A percentile compares a stretch with the other conserved stretches of the same genome.
Evolutionary conservation across 2,329 filamentous ascomycete species (phyloP).

Genomic region (Colletotrichum truncatum): DNA sequence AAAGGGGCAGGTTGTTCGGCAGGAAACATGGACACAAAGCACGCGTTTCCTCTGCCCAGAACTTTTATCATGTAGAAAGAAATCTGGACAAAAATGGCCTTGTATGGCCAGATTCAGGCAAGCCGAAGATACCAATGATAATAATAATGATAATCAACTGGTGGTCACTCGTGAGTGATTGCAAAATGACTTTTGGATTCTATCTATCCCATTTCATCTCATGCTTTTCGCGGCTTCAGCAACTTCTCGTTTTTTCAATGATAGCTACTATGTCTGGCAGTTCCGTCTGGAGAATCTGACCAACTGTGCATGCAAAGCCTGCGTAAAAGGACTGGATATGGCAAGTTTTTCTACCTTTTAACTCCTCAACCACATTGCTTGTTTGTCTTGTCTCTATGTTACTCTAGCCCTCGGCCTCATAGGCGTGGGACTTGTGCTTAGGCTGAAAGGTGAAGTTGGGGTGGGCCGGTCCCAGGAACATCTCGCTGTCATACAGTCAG

Average conservation of each 20-base stretch:
- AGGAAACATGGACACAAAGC: too few species aligned
- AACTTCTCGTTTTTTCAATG: neutral
- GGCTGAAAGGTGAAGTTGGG: constrained; percentile 93
- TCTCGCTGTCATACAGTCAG: constrained; percentile 71
- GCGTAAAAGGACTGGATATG: neutral
- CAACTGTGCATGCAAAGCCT: neutral
- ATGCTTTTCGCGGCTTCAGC: neutral
- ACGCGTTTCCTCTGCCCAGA: too few species aligned
- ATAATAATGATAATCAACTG: too few species aligned
- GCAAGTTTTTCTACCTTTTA: neutral
- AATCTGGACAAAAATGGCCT: too few species aligned
- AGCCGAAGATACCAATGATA: too few species aligned
- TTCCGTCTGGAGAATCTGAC: neutral
- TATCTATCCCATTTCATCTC: too few species aligned
- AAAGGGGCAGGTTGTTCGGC: too few species aligned
- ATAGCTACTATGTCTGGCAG: neutral
- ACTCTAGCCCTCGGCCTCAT: constrained; percentile 76
- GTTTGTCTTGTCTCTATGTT: neutral
- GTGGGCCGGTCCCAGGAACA: constrained; percentile 94
- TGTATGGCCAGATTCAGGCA: too few species aligned
- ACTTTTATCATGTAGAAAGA: too few species aligned
- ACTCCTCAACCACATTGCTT: neutral
- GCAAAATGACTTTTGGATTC: too few species aligned
- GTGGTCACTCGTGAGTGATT: too few species aligned
- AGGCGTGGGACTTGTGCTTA: constrained; percentile 96